phyloP scores from a whole-genome alignment of 805 yeast species.

The Monosporozyma aerobia region DNA sequence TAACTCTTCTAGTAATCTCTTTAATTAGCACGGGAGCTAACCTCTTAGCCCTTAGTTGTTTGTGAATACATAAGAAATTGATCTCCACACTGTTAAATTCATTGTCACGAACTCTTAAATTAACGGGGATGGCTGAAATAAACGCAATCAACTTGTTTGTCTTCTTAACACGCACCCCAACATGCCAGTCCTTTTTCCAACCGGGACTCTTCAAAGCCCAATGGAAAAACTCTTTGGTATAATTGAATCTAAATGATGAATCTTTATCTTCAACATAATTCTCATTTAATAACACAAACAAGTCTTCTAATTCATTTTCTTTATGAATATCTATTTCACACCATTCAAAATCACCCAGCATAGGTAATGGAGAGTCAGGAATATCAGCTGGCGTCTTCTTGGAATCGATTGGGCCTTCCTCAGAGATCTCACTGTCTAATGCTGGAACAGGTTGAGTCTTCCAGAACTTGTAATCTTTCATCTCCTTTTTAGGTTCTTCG shows the following conservation, averaged over 20 bases:
- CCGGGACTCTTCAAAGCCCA: conserved; percentile 97
- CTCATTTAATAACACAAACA: conserved; percentile 70
- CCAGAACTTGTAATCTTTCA: conserved; percentile 94
- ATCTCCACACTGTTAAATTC: conserved; percentile 68
- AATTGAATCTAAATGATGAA: conserved; percentile 85
- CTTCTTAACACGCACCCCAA: conserved; percentile 80
- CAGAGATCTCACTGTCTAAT: conserved; percentile 54
- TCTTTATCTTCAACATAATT: conserved; percentile 94
- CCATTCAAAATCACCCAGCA: conserved; percentile 86
- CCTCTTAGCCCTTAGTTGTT: conserved; percentile 85
- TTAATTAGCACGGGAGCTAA: conserved; percentile 89
- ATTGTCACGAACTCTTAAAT: conserved; percentile 49
- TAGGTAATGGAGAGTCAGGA: conserved; percentile 57
- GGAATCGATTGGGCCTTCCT: conserved; percentile 76
- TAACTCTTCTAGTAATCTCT: conserved; percentile 90
- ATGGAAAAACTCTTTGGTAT: conserved; percentile 68
- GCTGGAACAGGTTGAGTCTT: conserved; percentile 90
- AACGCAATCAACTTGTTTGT: conserved; percentile 80
- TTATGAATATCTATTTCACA: conserved; percentile 57
- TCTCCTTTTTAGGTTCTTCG: conserved; percentile 44
- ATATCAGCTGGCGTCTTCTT: conserved; percentile 63
- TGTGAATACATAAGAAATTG: conserved; percentile 90
- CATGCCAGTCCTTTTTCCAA: conserved; percentile 80
- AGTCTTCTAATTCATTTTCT: conserved; percentile 56
- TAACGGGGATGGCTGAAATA: conserved; percentile 82